Evolutionary conservation across 495 filamentous ascomycete genomes (phyloP).

Genomic region (Hypoxylon trugodes): DNA sequence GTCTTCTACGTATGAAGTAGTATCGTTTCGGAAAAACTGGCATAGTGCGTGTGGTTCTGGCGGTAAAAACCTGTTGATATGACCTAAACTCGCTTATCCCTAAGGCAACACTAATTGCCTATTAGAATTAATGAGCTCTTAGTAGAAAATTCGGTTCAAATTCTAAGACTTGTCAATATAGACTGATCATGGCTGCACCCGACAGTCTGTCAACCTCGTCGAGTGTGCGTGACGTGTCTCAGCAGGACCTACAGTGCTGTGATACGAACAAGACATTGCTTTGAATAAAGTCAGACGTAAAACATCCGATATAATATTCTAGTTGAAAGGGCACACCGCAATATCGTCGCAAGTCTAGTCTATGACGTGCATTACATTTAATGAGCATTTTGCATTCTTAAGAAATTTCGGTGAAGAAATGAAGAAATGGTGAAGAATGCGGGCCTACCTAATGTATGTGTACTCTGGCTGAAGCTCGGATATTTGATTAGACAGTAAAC

Average conservation of each 20-base stretch:
- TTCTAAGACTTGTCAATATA: conserved; percentile 7
- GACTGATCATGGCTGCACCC: conserved; percentile 6
- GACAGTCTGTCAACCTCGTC: conserved; percentile 22
- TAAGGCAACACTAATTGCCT: neutral
- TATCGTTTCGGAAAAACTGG: neutral
- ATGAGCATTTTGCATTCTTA: too few relatives aligned
- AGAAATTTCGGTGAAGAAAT: too few relatives aligned
- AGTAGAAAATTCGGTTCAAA: neutral
- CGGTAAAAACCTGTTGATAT: neutral
- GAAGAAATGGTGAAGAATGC: too few relatives aligned
- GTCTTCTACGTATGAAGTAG: neutral
- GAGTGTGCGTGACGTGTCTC: conserved; percentile 17
- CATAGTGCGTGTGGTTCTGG: neutral
- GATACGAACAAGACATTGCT: neutral
- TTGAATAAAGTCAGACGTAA: neutral
- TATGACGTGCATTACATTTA: too few relatives aligned
- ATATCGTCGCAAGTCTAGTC: too few relatives aligned
- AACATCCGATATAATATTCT: neutral
- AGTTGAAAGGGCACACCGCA: too few relatives aligned
- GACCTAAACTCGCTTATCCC: neutral
- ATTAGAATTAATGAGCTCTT: neutral
- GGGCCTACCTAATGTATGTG: too few relatives aligned
- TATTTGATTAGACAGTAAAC: too few relatives aligned
- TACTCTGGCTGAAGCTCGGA: too few relatives aligned
- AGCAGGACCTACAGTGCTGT: conserved; percentile 2